Base-by-base conservation (phyloP, 805 yeast genomes). In the Brettanomyces bruxellensis region DNA sequence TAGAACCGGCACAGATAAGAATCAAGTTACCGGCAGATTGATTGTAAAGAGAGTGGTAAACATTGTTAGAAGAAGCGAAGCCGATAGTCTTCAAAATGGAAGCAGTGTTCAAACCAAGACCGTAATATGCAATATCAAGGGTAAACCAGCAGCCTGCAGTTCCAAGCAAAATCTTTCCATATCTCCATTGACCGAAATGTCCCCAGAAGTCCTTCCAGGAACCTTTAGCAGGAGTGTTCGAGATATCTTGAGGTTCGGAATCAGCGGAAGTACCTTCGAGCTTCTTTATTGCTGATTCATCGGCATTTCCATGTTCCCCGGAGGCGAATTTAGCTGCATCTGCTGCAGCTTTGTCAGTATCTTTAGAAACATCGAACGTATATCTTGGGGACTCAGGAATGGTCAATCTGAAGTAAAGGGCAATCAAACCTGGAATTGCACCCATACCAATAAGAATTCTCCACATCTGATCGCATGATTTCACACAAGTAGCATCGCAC, bases 361-460 rank as follows among this genome's bases (percentile, higher is more conserved):
- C 79, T 55, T 76, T 75, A 44, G 76, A 65, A 49, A 86, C 84
- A 65, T 86, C 95, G 62, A 87, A 75, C 44, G 89, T 72, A 71
- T 85, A 87, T 74, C 96, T 83, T 69, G 95, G 96, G 46, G 95
- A 86, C 73, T 86, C 96, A 55, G 95, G 95, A 65, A 86, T 89
- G 55, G 95, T 88, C 69, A 88, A 79, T 78, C 96, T 86, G 73
- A 78, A 89, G 74, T 89, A 89, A 55, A 86, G 75, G 40, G 95
- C 95, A 64, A 83, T 65, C 51, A 73, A 54, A 67, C 95, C 96
- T 55, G 96, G 96, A 56, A 88, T 83, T 71, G 86, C 81, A 64
- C 96, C 96, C 53, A 90, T 75, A 60, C 96, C 96, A 63, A 88
- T 69, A 49, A 88, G 67, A 52, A 88, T 75, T 81, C 96, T 86